Conservation (phyloP, 257 asterid genomes). For the Solanum paucissectum region DNA sequence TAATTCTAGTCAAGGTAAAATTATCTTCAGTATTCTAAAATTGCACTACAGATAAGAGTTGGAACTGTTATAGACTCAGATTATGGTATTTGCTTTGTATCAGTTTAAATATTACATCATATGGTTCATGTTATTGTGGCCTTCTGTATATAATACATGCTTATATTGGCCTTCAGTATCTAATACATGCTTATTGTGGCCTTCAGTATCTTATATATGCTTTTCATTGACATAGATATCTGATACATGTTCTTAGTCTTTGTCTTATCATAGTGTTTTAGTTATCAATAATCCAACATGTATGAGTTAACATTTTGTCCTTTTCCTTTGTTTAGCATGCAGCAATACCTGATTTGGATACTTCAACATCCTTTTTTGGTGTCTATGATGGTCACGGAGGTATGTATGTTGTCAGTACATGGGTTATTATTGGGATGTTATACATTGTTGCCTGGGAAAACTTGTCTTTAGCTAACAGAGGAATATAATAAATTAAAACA, state of each 20-base stretch:
- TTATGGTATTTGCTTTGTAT: neutral
- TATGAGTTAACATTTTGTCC: neutral
- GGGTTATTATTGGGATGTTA: neutral
- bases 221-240: neutral
- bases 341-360: constrained; percentile 65
- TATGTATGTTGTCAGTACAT: constrained; percentile 18
- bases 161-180: neutral
- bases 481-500: neutral
- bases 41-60: neutral
- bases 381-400: constrained; percentile 99
- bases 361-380: constrained; percentile 85
- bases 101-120: neutral
- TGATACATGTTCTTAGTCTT: neutral
- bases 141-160: neutral
- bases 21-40: neutral
- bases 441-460: neutral
- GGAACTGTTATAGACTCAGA: neutral
- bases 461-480: neutral
- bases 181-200: neutral
- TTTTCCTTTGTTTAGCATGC: constrained; percentile 57
- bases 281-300: neutral
- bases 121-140: neutral
- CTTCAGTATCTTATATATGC: neutral
- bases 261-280: neutral
- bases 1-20: neutral